Conservation (phyloP, 2,329 filamentous ascomycete species). For the Aspergillus japonicus region DNA sequence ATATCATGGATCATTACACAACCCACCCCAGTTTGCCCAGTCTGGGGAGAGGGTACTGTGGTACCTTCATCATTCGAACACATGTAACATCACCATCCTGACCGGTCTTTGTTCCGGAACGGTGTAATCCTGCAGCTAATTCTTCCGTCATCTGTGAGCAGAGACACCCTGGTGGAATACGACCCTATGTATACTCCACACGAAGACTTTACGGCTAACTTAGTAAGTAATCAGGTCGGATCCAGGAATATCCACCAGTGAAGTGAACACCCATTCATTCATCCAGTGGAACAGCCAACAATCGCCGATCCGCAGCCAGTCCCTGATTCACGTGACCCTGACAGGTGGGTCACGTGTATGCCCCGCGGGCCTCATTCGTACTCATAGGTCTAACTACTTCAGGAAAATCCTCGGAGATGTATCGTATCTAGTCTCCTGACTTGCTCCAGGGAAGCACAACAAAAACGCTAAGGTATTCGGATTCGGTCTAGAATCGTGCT, state of each 20-base stretch:
- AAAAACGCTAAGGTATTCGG: too few relatives aligned
- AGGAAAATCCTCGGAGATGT: neutral
- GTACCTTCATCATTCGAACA: neutral
- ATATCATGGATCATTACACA: too few relatives aligned
- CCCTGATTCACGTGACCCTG: neutral
- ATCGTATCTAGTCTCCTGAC: too few relatives aligned
- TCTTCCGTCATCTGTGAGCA: neutral
- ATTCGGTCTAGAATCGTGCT: neutral
- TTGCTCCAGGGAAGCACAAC: too few relatives aligned
- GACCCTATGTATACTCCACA: too few relatives aligned
- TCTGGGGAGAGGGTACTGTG: too few relatives aligned
- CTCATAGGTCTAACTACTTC: neutral
- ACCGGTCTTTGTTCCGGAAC: neutral
- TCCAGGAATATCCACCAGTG: too few relatives aligned
- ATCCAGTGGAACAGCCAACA: neutral
- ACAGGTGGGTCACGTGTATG: neutral
- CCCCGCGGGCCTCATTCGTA: neutral
- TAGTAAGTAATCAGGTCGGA: too few relatives aligned
- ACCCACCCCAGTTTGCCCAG: too few relatives aligned
- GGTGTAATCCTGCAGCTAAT: neutral
- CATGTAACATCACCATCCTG: neutral
- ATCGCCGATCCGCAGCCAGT: neutral
- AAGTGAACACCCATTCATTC: too few relatives aligned
- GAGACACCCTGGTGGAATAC: too few relatives aligned
- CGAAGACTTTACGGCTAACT: too few relatives aligned